These are phyloP conservation scores for Thuja plicata DNA, from an alignment of 83 land plant species.

Conservation along the genomic window DNA sequence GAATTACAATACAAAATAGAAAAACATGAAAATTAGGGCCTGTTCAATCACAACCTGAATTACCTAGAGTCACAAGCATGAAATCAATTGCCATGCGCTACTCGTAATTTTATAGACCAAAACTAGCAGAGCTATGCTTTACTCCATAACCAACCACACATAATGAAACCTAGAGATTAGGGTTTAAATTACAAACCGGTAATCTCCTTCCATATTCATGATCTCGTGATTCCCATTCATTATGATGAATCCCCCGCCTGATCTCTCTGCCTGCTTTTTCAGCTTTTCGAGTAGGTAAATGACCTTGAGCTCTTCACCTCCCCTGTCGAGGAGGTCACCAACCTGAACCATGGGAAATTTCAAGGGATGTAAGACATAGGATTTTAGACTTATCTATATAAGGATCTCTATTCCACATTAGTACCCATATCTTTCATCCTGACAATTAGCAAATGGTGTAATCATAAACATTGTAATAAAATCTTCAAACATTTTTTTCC, in stretches of 20 bases:
- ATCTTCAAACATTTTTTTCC: too few relatives aligned
- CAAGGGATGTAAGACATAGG: not conserved
- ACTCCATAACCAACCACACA: not conserved
- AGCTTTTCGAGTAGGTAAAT: constrained; percentile 75
- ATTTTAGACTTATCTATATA: not conserved
- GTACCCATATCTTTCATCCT: too few relatives aligned
- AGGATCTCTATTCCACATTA: not conserved
- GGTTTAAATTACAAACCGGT: constrained; percentile 43
- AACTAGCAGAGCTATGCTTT: not conserved
- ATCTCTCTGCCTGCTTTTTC: constrained; percentile 55
- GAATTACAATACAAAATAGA: not conserved
- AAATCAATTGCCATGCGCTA: not conserved
- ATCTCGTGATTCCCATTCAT: constrained; percentile 96
- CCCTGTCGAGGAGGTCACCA: constrained; percentile 93
- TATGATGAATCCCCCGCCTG: constrained; percentile 78
- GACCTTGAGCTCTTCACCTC: constrained; percentile 80
- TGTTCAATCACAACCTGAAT: not conserved
- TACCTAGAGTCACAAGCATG: not conserved
- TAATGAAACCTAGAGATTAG: not conserved
- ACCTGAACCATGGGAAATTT: constrained; percentile 33
- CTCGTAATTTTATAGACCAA: not conserved
- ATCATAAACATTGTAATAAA: too few relatives aligned
- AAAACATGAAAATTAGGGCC: not conserved
- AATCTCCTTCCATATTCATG: constrained; percentile 91
- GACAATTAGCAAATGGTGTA: too few relatives aligned